Conservation (phyloP, 345 rosid species). For the Populus nigra region DNA sequence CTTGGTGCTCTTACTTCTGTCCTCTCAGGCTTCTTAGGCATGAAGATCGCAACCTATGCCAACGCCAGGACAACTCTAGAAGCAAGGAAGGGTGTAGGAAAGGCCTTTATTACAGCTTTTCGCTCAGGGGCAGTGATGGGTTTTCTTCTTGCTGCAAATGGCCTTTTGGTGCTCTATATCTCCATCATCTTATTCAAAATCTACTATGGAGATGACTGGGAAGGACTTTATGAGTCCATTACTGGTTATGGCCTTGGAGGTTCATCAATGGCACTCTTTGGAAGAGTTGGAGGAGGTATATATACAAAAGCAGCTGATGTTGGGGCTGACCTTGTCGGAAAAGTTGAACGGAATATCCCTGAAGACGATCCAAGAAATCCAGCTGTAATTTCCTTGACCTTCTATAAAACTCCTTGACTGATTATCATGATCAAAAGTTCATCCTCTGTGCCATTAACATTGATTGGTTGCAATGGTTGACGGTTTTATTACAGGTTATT, state of each 20-base stretch:
- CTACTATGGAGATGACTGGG: slow-evolving; percentile 75
- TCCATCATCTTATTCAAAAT: slow-evolving; percentile 54
- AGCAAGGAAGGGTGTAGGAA: slow-evolving; percentile 62
- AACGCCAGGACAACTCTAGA: slow-evolving; percentile 70
- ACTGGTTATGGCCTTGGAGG: slow-evolving; percentile 72
- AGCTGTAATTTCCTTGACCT: slow-evolving; percentile 39
- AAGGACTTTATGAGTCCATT: slow-evolving; percentile 66
- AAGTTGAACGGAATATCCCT: slow-evolving; percentile 61
- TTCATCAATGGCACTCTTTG: slow-evolving; percentile 70
- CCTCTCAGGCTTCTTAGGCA: slow-evolving; percentile 66
- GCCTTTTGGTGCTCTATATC: slow-evolving; percentile 56
- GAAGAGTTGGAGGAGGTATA: slow-evolving; percentile 70
- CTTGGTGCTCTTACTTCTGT: slow-evolving; percentile 66
- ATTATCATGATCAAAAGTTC: neutral
- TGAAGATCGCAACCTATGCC: slow-evolving; percentile 71
- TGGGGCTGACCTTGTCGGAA: slow-evolving; percentile 71
- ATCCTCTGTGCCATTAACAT: neutral
- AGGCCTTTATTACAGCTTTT: slow-evolving; percentile 62
- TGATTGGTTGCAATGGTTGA: neutral
- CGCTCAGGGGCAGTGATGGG: slow-evolving; percentile 73
- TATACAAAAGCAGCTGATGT: slow-evolving; percentile 69
- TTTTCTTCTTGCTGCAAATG: slow-evolving; percentile 69
- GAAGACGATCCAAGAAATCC: slow-evolving; percentile 71
- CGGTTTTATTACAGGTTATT: slow-evolving; percentile 44
- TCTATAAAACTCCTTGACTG: neutral